phyloP scores from a whole-genome alignment of 176 grass and related monocot genomes.

The Oryza glumipatula region DNA sequence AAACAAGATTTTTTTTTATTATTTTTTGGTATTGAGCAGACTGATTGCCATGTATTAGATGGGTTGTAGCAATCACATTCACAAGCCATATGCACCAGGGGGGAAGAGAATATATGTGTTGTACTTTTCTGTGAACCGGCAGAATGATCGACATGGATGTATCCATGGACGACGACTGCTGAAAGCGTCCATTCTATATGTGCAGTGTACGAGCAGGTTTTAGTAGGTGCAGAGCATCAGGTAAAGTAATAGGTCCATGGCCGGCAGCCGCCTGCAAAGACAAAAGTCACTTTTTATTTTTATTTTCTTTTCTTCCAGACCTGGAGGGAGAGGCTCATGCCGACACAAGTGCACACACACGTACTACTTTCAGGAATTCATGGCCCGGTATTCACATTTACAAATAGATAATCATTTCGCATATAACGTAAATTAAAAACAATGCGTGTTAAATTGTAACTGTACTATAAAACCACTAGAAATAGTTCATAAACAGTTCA shows the following conservation, averaged over 20 bases:
- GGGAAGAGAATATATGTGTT: not conserved
- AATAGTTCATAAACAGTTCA: too few species aligned
- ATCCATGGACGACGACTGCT: not conserved
- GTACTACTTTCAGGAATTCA: too few species aligned
- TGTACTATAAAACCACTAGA: too few species aligned
- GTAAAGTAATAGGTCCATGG: not conserved
- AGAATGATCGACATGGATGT: not conserved
- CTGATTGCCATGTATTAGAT: too few species aligned
- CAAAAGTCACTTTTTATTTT: not conserved
- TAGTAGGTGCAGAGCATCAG: not conserved
- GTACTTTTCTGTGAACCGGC: not conserved
- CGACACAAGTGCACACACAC: not conserved
- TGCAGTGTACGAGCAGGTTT: not conserved
- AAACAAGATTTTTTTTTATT: too few species aligned
- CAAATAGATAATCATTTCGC: too few species aligned
- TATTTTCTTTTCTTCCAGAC: not conserved
- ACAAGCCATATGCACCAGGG: not conserved
- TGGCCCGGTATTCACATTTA: too few species aligned
- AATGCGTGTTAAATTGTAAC: too few species aligned
- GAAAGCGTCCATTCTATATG: not conserved
- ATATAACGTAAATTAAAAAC: too few species aligned
- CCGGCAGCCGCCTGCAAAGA: not conserved
- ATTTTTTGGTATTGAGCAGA: too few species aligned
- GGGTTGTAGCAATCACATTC: not conserved
- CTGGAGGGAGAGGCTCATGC: not conserved